Evolutionary conservation across 257 asterid genomes (phyloP).

Genomic region (Solanum paucissectum): DNA sequence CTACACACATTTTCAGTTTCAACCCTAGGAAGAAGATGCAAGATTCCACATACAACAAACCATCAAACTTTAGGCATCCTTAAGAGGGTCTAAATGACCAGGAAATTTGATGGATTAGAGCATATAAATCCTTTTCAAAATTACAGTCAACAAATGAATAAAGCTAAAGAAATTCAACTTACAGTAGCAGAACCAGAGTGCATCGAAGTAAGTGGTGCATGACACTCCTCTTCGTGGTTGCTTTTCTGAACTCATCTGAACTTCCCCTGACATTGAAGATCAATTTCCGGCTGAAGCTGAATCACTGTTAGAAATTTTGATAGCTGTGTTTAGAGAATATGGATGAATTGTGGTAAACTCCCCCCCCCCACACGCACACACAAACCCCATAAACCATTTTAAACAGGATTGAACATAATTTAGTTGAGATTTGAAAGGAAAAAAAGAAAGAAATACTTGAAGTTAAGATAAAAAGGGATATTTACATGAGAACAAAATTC

Average conservation of each 20-base stretch:
- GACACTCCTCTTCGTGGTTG: slow-evolving; percentile 23
- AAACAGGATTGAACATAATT: not conserved
- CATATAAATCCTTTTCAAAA: not conserved
- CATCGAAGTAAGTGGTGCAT: slow-evolving; percentile 61
- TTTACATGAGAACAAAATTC: not conserved
- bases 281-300: not conserved
- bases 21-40: not conserved
- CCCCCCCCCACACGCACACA: not conserved
- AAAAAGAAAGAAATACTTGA: not conserved
- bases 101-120: not conserved
- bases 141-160: not conserved
- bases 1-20: not conserved
- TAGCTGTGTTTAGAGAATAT: not conserved
- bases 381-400: not conserved
- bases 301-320: not conserved
- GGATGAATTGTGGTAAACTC: not conserved
- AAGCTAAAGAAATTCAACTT: slow-evolving; percentile 7
- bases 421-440: not conserved
- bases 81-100: not conserved
- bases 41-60: not conserved
- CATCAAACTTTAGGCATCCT: not conserved
- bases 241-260: not conserved
- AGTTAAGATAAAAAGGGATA: not conserved
- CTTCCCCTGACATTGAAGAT: not conserved
- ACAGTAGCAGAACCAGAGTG: slow-evolving; percentile 93